phyloP scores from a whole-genome alignment of 1,139 yeast species.

The Suhomyces maxii region DNA sequence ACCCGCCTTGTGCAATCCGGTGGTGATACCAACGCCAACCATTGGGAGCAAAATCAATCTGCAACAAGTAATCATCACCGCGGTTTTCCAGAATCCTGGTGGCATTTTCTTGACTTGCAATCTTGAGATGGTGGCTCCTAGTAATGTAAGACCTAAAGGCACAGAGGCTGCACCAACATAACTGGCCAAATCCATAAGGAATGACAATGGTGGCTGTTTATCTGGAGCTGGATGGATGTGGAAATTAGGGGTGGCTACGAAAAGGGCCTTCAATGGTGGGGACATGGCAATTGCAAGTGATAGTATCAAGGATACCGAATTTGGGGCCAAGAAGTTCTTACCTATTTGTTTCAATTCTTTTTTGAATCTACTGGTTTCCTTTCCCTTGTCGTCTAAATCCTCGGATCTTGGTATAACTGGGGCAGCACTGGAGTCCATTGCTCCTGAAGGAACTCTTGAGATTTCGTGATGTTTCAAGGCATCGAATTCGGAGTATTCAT shows the following conservation, averaged over 20 bases:
- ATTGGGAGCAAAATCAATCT: slow-evolving; percentile 44
- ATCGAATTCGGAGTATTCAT: slow-evolving; percentile 57
- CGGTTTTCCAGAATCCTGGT: slow-evolving; percentile 69
- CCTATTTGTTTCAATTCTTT: slow-evolving; percentile 1
- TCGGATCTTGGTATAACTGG: slow-evolving; percentile 10
- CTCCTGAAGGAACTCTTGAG: slow-evolving; percentile 11
- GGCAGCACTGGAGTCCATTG: slow-evolving; percentile 13
- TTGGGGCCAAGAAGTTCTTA: slow-evolving; percentile 69
- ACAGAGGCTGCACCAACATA: slow-evolving; percentile 88
- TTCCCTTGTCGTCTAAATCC: background rate
- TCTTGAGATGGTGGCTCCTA: slow-evolving; percentile 87
- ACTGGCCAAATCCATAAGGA: slow-evolving; percentile 73
- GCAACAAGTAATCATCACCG: slow-evolving; percentile 34
- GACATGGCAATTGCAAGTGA: slow-evolving; percentile 73
- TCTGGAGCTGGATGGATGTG: slow-evolving; percentile 73
- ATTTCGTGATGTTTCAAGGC: slow-evolving; percentile 22
- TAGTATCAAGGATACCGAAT: slow-evolving; percentile 61
- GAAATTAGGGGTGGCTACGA: slow-evolving; percentile 42
- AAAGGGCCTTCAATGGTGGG: slow-evolving; percentile 82
- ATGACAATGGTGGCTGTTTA: slow-evolving; percentile 75
- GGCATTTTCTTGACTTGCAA: slow-evolving; percentile 61
- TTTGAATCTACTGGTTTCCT: background rate
- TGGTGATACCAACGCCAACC: slow-evolving; percentile 47
- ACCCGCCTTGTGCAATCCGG: slow-evolving; percentile 44
- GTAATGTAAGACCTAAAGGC: slow-evolving; percentile 75